Evolutionary conservation across 495 filamentous ascomycete genomes (phyloP).

Genomic region (Penicillium nucicola): DNA sequence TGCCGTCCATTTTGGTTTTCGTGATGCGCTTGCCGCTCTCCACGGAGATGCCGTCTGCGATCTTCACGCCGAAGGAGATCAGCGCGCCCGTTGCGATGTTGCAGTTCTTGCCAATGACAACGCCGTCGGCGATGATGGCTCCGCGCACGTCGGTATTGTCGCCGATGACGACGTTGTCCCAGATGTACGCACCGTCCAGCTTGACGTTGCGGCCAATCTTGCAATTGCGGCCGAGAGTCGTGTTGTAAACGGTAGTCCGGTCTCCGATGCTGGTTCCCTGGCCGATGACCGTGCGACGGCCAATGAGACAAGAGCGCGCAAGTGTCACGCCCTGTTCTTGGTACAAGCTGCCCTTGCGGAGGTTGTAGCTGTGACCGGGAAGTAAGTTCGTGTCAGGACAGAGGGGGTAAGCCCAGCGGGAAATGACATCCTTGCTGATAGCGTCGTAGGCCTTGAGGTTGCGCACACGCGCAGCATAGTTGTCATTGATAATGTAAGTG

Average conservation of each 20-base stretch:
- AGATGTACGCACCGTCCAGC: constrained; percentile 82
- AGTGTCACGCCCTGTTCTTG: constrained; percentile 68
- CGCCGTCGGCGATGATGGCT: constrained; percentile 73
- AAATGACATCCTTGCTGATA: constrained; percentile 82
- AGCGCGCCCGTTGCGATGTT: constrained; percentile 68
- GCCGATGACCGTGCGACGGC: constrained; percentile 69
- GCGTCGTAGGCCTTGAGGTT: constrained; percentile 89
- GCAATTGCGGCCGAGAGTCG: constrained; percentile 78
- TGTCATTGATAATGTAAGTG: constrained; percentile 75
- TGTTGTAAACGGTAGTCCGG: constrained; percentile 63
- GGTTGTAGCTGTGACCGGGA: constrained; percentile 69
- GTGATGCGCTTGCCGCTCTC: constrained; percentile 53
- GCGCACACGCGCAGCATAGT: constrained; percentile 76
- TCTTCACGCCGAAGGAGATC: constrained; percentile 72
- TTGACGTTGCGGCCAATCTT: constrained; percentile 78
- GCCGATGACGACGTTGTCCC: constrained; percentile 76
- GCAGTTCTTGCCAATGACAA: constrained; percentile 66
- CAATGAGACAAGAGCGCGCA: constrained; percentile 67
- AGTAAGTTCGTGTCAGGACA: constrained; percentile 86
- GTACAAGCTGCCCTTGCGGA: constrained; percentile 63
- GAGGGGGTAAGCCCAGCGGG: constrained; percentile 89
- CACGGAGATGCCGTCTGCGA: constrained; percentile 59
- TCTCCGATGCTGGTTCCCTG: constrained; percentile 72
- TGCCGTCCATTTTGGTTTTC: constrained; percentile 45
- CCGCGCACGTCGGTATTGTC: constrained; percentile 67